Evolutionary conservation across 345 rosid genomes (phyloP).

Genomic region (Citrus medica): DNA sequence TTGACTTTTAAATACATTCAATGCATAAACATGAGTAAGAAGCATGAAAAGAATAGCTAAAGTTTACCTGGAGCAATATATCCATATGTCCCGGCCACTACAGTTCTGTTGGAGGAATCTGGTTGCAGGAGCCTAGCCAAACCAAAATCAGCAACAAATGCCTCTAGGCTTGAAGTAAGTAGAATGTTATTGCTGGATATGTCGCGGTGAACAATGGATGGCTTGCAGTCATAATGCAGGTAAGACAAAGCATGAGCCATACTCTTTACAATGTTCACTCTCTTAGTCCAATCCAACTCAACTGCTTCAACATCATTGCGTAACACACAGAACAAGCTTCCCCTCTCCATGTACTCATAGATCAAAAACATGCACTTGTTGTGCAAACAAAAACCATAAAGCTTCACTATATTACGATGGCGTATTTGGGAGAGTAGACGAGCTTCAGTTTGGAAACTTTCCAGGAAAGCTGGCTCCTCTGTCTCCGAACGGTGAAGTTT

Average conservation of each 20-base stretch:
- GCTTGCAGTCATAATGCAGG: not conserved
- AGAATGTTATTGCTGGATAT: not conserved
- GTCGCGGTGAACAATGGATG: not conserved
- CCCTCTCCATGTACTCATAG: not conserved
- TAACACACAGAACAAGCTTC: not conserved
- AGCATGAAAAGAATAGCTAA: not conserved
- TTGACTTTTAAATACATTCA: too few species aligned
- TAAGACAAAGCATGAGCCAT: not conserved
- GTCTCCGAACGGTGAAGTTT: not conserved
- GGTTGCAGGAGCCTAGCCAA: not conserved
- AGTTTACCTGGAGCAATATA: not conserved
- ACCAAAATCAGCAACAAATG: slow-evolving; percentile 1
- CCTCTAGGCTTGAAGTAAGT: not conserved
- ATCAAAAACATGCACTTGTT: too few species aligned
- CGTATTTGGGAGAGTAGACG: not conserved
- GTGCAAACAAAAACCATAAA: too few species aligned
- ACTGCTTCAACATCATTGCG: not conserved
- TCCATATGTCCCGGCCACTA: not conserved
- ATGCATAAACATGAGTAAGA: not conserved
- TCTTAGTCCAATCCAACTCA: not conserved
- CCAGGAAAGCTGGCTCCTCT: not conserved
- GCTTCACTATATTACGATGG: too few species aligned
- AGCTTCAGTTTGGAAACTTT: not conserved
- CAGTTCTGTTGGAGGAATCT: not conserved
- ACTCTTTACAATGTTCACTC: too few species aligned